phyloP scores from a whole-genome alignment of 352 stramenopile species.

The Globisporangium parvum region DNA sequence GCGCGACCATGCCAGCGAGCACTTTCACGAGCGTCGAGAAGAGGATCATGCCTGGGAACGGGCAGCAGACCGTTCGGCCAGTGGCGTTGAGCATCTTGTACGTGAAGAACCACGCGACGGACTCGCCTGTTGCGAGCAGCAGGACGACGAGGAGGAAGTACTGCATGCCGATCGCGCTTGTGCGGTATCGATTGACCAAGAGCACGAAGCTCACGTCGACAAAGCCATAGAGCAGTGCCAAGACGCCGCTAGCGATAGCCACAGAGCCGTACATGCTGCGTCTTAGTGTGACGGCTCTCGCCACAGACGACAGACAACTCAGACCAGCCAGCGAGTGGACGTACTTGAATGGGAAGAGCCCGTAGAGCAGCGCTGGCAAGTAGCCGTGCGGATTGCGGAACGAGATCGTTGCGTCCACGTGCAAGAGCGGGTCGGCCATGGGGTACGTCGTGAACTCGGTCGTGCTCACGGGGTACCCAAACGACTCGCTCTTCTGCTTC shows the following conservation, averaged over 20 bases:
- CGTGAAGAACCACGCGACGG: conserved; percentile 69
- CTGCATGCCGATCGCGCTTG: conserved; percentile 73
- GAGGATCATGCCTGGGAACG: conserved; percentile 61
- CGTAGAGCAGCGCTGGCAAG: conserved; percentile 70
- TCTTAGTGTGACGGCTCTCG: neutral
- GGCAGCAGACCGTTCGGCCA: conserved; percentile 67
- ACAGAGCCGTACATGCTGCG: neutral
- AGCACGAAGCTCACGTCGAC: conserved; percentile 64
- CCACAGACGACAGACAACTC: neutral
- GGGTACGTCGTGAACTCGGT: conserved; percentile 65
- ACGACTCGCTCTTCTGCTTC: conserved; percentile 78
- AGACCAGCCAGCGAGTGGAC: conserved; percentile 2
- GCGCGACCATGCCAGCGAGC: conserved; percentile 61
- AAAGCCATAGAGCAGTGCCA: conserved; percentile 69
- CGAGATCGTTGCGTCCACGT: conserved; percentile 48
- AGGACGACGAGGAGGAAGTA: conserved; percentile 80
- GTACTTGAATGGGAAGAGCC: conserved; percentile 83
- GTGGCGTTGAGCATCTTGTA: conserved; percentile 71
- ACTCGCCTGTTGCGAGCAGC: conserved; percentile 68
- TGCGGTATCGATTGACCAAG: conserved; percentile 61
- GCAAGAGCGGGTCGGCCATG: conserved; percentile 64
- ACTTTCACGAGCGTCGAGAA: conserved; percentile 75
- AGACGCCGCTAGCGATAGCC: conserved; percentile 36
- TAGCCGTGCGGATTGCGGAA: conserved; percentile 85
- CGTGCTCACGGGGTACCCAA: conserved; percentile 71